Conservation (phyloP, 2,329 filamentous ascomycete genomes). For the Emmonsiellopsis sp. region DNA sequence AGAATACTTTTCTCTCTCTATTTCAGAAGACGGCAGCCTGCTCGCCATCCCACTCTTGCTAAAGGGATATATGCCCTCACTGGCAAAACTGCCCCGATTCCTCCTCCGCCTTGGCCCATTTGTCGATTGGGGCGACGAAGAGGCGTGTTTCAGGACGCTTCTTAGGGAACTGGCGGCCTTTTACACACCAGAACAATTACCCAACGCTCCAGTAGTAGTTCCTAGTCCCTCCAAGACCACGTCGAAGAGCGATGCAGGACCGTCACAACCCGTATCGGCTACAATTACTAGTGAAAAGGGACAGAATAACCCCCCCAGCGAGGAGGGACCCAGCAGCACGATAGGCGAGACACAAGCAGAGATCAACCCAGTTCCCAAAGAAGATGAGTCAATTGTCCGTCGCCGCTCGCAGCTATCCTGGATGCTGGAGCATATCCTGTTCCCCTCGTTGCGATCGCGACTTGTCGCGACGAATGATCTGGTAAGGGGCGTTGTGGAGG, state of each 20-base stretch:
- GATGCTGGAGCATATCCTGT: constrained; percentile 75
- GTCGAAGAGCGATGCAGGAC: background rate
- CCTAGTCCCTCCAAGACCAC: background rate
- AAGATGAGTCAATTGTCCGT: constrained; percentile 27
- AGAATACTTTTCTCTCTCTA: constrained; percentile 85
- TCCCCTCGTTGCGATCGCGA: constrained; percentile 76
- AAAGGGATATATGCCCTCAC: constrained; percentile 76
- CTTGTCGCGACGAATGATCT: constrained; percentile 72
- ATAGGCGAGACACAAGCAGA: no score
- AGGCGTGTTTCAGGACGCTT: constrained; percentile 75
- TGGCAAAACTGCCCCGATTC: constrained; percentile 83
- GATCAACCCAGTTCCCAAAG: constrained; percentile 28
- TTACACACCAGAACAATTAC: constrained; percentile 80
- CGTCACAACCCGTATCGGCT: no score
- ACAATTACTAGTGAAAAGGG: no score
- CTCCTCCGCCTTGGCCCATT: constrained; percentile 78
- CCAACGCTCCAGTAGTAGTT: constrained; percentile 17
- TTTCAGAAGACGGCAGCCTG: constrained; percentile 68
- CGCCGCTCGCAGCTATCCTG: constrained; percentile 61
- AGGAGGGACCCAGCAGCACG: no score
- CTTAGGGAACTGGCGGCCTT: constrained; percentile 79
- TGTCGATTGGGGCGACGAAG: constrained; percentile 78
- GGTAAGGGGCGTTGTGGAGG: constrained; percentile 70
- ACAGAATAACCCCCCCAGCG: no score
- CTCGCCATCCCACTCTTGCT: constrained; percentile 71